Evolutionary conservation across 2,329 filamentous ascomycete genomes (phyloP).

Genomic region (Neofusicoccum cordaticola): DNA sequence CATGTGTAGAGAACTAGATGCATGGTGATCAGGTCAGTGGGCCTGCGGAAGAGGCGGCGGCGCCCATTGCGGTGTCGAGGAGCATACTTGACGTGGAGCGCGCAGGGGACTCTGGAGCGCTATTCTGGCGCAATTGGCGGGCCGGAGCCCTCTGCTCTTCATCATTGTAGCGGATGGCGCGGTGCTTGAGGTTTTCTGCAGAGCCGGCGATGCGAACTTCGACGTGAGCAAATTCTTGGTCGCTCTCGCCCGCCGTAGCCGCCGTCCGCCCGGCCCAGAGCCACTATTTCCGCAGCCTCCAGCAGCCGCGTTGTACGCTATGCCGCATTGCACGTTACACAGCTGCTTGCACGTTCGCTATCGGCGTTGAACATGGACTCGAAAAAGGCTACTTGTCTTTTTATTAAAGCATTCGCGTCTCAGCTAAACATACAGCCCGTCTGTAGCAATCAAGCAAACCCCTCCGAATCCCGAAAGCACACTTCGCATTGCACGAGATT

Average conservation of each 20-base stretch:
- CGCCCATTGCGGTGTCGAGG: not conserved
- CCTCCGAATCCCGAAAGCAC: not conserved
- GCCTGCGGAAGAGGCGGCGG: not conserved
- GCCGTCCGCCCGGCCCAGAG: not conserved
- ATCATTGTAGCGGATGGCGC: conserved; percentile 41
- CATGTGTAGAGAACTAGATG: conserved; percentile 15
- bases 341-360: too few relatives aligned
- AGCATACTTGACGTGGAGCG: conserved; percentile 16
- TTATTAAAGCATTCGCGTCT: not conserved
- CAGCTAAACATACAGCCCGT: not conserved
- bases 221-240: conserved; percentile 10
- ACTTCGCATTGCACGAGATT: not conserved
- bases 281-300: not conserved
- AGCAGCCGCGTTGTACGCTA: not conserved
- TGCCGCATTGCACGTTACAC: too few relatives aligned
- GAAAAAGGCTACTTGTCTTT: not conserved
- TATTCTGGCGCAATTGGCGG: conserved; percentile 23
- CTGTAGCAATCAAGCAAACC: not conserved
- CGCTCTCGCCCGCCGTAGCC: conserved; percentile 14
- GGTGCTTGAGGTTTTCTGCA: conserved; percentile 4
- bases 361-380: too few relatives aligned
- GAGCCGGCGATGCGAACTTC: conserved; percentile 7
- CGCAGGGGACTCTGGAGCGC: not conserved
- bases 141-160: conserved; percentile 47
- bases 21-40: not conserved